Base-by-base conservation (phyloP, 2,329 filamentous ascomycete genomes). In the Sporothrix schenckii region DNA sequence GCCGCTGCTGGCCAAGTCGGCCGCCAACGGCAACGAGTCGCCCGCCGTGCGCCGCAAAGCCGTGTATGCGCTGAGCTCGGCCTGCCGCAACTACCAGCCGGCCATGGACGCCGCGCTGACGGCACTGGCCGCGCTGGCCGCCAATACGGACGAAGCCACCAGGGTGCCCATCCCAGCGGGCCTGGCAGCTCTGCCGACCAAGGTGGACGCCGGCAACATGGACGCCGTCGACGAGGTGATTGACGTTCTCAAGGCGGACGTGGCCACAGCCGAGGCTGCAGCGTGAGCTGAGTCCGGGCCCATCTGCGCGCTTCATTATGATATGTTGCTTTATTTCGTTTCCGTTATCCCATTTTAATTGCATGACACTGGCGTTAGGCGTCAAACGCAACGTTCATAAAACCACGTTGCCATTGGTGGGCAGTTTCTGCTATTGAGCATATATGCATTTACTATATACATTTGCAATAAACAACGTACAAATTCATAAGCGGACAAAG, bases 41-140 rank as follows among this genome's bases (percentile, higher is more conserved):
- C 54, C 56, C 13, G 68, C 49, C 41, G 91, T 93, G 66, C 86
- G 94, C 74, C 90, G 92, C 79, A 99, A 97, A 85, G 93, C 94
- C 16, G 84, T 97, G 41, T 94, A 93, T 77, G 95, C 94, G 14
- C 85, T 99, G 63, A 97, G 93, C 78, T 94, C 90, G 16, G 91
- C 89, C 5, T 87, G 92, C 69, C 86, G 95, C 78, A 99, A 99
- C 80, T 97, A 92, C 79, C 94, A 97, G 82, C 91, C 93, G 1
- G 90, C 90, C 34, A 85, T 94, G 81, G 90, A 93, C 78, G 83
- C 85, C 30, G 83, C 93, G 72, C 87, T 89, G 0, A 83, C 85
- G 49, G 86, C 90, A 76, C 81, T 91, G 76, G 30, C 39, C 10
- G 65, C 53, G 1, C 61, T 61, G 30, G 34, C 21, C 19, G 49